These are phyloP conservation scores for Pythium monospermum DNA, from an alignment of 352 stramenopile genomes.

Conservation along the genomic window DNA sequence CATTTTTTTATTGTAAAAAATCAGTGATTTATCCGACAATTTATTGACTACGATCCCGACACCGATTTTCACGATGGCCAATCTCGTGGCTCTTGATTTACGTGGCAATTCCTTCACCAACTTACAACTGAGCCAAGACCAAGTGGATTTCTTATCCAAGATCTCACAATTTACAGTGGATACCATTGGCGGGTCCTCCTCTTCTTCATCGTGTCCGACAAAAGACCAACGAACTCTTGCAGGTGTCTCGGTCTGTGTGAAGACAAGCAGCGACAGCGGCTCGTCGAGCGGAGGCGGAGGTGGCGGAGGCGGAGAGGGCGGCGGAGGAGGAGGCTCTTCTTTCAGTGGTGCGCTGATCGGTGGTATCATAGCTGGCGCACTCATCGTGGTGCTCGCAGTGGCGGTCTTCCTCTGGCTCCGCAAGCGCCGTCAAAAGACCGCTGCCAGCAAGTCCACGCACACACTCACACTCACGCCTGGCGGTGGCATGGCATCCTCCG, in stretches of 20 bases:
- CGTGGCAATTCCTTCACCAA: slow-evolving; percentile 51
- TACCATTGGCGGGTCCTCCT: slow-evolving; percentile 27
- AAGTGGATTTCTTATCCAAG: slow-evolving; percentile 27
- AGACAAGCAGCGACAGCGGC: too few relatives aligned
- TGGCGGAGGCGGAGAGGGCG: not conserved
- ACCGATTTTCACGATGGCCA: slow-evolving; percentile 42
- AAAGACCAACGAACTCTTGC: slow-evolving; percentile 23
- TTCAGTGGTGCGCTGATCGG: slow-evolving; percentile 33
- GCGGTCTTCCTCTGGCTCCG: slow-evolving; percentile 10
- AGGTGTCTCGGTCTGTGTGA: slow-evolving; percentile 35
- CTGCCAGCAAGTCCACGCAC: not conserved
- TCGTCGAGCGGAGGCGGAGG: too few relatives aligned
- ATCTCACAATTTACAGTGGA: slow-evolving; percentile 38
- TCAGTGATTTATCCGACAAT: slow-evolving; percentile 54
- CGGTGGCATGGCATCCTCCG: slow-evolving; percentile 17
- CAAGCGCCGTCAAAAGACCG: not conserved
- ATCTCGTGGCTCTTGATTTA: slow-evolving; percentile 37
- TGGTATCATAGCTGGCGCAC: slow-evolving; percentile 29
- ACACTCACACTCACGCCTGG: slow-evolving; percentile 20
- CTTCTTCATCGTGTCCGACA: slow-evolving; percentile 21
- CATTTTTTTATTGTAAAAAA: too few relatives aligned
- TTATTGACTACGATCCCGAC: slow-evolving; percentile 41
- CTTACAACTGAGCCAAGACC: slow-evolving; percentile 23
- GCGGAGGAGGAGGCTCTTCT: slow-evolving; percentile 11
- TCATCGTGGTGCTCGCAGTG: slow-evolving; percentile 24